Conservation (phyloP, 1,284 basidiomycete species). For the Hemileia vastatrix region DNA sequence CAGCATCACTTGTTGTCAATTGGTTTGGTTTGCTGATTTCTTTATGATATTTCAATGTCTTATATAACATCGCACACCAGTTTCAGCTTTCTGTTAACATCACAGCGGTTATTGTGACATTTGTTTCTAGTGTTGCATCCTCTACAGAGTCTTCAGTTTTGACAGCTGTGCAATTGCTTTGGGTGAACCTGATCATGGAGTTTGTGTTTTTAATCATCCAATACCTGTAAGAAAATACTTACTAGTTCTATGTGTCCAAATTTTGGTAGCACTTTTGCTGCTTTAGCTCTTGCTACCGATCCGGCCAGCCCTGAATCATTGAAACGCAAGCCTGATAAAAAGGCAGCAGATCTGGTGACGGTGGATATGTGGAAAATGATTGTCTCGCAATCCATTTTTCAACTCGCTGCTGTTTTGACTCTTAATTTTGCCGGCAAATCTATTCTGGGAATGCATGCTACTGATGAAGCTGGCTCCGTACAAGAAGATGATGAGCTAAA, state of each 20-base stretch:
- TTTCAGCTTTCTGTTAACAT: conserved; percentile 30
- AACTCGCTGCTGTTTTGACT: conserved; percentile 40
- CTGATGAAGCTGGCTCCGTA: conserved; percentile 23
- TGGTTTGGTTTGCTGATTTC: not conserved
- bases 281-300: conserved; percentile 45
- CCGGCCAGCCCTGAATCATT: conserved; percentile 42
- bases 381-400: conserved; percentile 43
- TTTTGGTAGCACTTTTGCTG: conserved; percentile 37
- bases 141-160: conserved; percentile 25
- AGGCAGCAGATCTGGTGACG: conserved; percentile 40
- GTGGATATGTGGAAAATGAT: conserved; percentile 47
- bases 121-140: conserved; percentile 25
- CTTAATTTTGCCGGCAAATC: conserved; percentile 41
- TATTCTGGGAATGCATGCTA: conserved; percentile 30
- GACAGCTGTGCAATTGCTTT: conserved; percentile 27
- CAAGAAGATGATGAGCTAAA: conserved; percentile 26
- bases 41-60: not conserved
- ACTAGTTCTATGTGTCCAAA: conserved; percentile 16
- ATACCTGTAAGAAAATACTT: not conserved
- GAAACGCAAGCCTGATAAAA: conserved; percentile 42
- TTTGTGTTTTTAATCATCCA: not conserved
- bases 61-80: too few relatives aligned
- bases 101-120: conserved; percentile 27
- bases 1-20: not conserved
- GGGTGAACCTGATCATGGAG: conserved; percentile 31